These are phyloP conservation scores for Rubroshorea leprosula DNA, from an alignment of 345 rosid genomes.

Conservation along the genomic window DNA sequence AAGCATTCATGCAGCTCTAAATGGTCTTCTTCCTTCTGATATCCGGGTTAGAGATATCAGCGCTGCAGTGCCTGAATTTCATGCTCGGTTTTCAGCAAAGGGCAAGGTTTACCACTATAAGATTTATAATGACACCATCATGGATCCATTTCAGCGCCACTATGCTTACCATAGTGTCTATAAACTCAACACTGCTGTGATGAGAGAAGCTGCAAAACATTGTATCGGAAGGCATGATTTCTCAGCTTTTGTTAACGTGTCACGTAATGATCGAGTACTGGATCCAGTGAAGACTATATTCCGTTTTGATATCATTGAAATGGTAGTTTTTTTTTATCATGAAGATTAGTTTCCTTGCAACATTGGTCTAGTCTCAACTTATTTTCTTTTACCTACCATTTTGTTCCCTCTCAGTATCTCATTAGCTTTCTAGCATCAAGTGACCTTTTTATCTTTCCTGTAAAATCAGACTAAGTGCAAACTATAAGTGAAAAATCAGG, in stretches of 20 bases:
- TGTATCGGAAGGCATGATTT: conserved; percentile 73
- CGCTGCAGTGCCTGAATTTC: conserved; percentile 70
- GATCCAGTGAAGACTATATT: conserved; percentile 67
- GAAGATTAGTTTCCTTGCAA: conserved; percentile 2
- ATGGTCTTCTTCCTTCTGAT: conserved; percentile 80
- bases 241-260: conserved; percentile 83
- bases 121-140: conserved; percentile 63
- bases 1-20: conserved; percentile 61
- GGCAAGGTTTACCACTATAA: conserved; percentile 79
- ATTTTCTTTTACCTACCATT: no score
- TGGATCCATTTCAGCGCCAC: conserved; percentile 78
- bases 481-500: not conserved
- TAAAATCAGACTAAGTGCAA: no score
- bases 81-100: conserved; percentile 72
- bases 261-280: conserved; percentile 55
- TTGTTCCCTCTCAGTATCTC: no score
- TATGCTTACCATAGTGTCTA: conserved; percentile 57
- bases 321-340: conserved; percentile 37
- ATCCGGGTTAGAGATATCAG: conserved; percentile 77
- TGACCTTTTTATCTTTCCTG: not conserved
- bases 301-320: conserved; percentile 57
- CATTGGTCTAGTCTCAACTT: no score
- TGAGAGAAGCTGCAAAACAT: conserved; percentile 66
- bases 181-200: conserved; percentile 48
- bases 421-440: no score